Evolutionary conservation across 345 rosid genomes (phyloP), one percentile per base, ranked within the genome.

Genomic region (Turritis glabra): DNA sequence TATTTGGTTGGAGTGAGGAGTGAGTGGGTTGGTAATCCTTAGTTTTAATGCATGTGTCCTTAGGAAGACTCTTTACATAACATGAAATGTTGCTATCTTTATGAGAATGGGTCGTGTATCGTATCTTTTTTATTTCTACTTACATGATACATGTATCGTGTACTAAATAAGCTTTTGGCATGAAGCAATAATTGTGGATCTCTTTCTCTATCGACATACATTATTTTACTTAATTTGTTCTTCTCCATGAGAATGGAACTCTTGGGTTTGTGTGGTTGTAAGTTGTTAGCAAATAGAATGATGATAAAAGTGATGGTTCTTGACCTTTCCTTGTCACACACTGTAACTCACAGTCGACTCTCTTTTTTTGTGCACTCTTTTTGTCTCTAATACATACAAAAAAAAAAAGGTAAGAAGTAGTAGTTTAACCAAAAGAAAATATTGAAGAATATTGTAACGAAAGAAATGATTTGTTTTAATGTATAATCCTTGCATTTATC

Each of bases 221-320:
- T 54, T 70, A 63, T 54, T 70, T 18, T 44, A 44, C 75, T 46
- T 44, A 43, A 40, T 33, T 62, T 69, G 68, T 38, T 75, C 33
- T 67, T 75, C 52, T 27, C 58, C 68, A 21, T 58, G 43, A 68
- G 69, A 61, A 69, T 52, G 48, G 75, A 43, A 69, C 41, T 50
- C 57, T 69, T 76, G 56, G 40, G 21, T 13, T 30, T 67, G 59
- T 38, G 75, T 76, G 80, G 80, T 48, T 76, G 66, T 76, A 38
- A 76, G 52, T 26, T 54, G 26, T 15, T 76, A 54, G 27, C 80
- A 76, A 69, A 62, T 66, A 63, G 66, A 76, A 76, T 76, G 75
- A 70, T 76, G 50, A 54, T 76, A 10, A 69, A 76, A 76, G 80
- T 58, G 52, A 76, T 69, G 66, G 71, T 63, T 69, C 59, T 37